Conservation (phyloP, 441 rosid genomes). For the Populus trichocarpa region DNA sequence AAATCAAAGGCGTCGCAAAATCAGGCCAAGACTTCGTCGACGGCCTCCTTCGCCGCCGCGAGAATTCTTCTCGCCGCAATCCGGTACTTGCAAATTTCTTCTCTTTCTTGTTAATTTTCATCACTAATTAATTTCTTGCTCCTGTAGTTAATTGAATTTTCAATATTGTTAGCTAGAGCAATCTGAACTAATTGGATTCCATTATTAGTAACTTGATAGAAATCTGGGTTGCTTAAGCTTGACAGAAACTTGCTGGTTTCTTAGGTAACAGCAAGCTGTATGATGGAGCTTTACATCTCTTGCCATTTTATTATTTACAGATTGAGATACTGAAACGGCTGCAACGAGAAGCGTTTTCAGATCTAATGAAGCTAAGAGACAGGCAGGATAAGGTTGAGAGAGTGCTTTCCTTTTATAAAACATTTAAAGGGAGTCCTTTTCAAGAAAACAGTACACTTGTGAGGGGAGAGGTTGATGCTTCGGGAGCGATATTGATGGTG, state of each 20-base stretch:
- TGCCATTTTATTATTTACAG: slow-evolving; percentile 38
- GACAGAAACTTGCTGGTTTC: slow-evolving; percentile 5
- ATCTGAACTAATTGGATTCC: too few relatives aligned
- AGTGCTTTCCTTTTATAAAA: slow-evolving; percentile 46
- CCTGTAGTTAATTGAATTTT: background rate
- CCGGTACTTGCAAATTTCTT: slow-evolving; percentile 50
- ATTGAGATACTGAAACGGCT: slow-evolving; percentile 90
- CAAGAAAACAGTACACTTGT: slow-evolving; percentile 58
- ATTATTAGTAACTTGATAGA: too few relatives aligned
- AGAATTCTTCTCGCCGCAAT: slow-evolving; percentile 42
- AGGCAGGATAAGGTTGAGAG: slow-evolving; percentile 84
- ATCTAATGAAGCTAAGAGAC: slow-evolving; percentile 84
- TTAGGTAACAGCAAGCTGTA: slow-evolving; percentile 13
- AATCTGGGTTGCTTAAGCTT: too few relatives aligned
- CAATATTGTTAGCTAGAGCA: too few relatives aligned
- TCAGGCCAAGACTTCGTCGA: slow-evolving; percentile 48
- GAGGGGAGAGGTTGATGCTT: slow-evolving; percentile 67
- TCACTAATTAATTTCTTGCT: background rate
- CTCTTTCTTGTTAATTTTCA: background rate
- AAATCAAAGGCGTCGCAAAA: slow-evolving; percentile 43
- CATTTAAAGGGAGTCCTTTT: slow-evolving; percentile 52
- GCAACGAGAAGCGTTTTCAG: slow-evolving; percentile 86
- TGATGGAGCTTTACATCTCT: slow-evolving; percentile 16
- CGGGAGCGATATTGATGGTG: slow-evolving; percentile 57
- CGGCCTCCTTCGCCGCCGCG: slow-evolving; percentile 35